Evolutionary conservation across 352 stramenopile genomes (phyloP).

Genomic region (Stramenopiles sp.): DNA sequence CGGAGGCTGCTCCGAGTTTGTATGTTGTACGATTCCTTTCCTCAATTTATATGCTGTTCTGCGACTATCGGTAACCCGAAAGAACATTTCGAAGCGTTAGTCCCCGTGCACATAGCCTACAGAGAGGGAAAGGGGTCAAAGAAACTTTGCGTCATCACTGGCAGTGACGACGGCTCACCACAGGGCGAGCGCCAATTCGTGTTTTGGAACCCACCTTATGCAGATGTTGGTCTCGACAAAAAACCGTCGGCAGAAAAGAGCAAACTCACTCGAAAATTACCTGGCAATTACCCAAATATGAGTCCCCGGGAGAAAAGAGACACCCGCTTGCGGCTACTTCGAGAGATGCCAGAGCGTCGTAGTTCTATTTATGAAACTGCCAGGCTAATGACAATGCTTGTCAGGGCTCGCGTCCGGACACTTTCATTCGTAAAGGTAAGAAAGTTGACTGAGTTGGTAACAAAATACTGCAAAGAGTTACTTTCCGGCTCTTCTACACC

Average conservation of each 20-base stretch:
- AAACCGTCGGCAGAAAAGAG: too few species aligned
- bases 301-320: too few species aligned
- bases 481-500: constrained; percentile 31
- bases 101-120: constrained; percentile 32
- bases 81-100: constrained; percentile 66
- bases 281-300: too few species aligned
- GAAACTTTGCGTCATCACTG: constrained; percentile 43
- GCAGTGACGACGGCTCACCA: constrained; percentile 56
- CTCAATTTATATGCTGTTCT: constrained; percentile 78
- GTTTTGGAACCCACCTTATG: constrained; percentile 83
- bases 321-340: too few species aligned
- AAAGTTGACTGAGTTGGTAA: constrained; percentile 72
- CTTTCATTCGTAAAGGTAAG: constrained; percentile 76
- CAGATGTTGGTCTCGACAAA: too few species aligned
- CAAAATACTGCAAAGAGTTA: constrained; percentile 53
- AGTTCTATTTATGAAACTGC: constrained; percentile 63
- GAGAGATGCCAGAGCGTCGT: too few species aligned
- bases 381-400: constrained; percentile 63
- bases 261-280: too few species aligned
- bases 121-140: neutral
- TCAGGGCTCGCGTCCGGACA: constrained; percentile 62
- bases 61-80: constrained; percentile 80
- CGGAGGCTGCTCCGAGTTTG: constrained; percentile 63
- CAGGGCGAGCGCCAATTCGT: constrained; percentile 73
- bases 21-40: constrained; percentile 45